A percentile compares a stretch with the other conserved stretches of the same genome.
phyloP scores from a whole-genome alignment of 2,329 filamentous ascomycete genomes.

The Colletotrichum tanaceti region DNA sequence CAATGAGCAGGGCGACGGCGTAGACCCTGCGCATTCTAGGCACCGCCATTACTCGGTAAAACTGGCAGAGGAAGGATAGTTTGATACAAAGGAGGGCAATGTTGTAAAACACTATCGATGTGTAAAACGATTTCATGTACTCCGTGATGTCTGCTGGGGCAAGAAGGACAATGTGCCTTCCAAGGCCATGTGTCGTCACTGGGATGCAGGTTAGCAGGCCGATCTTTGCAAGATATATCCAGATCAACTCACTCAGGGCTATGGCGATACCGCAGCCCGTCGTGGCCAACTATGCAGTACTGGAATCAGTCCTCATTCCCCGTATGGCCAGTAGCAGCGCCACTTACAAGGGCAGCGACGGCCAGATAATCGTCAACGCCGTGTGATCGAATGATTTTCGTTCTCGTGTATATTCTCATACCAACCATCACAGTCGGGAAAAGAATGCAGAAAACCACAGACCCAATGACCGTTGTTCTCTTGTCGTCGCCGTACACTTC shows the following conservation, averaged over 20 bases:
- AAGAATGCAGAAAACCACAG: constrained; percentile 41
- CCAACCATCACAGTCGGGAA: constrained; percentile 41
- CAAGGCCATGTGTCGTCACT: constrained; percentile 41
- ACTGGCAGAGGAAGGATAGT: constrained; percentile 52
- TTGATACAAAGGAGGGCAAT: constrained; percentile 48
- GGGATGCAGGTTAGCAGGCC: background rate
- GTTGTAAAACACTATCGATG: constrained; percentile 50
- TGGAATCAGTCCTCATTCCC: background rate
- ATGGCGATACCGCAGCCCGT: constrained; percentile 27
- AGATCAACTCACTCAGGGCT: constrained; percentile 12
- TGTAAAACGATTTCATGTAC: constrained; percentile 46
- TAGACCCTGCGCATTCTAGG: constrained; percentile 45
- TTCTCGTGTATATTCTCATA: constrained; percentile 44
- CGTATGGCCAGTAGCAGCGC: background rate
- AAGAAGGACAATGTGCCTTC: constrained; percentile 35
- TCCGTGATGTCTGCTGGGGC: constrained; percentile 4
- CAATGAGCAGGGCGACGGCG: constrained; percentile 44
- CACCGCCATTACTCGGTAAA: constrained; percentile 50
- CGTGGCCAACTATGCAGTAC: constrained; percentile 18
- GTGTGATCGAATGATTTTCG: constrained; percentile 43
- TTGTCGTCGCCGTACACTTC: constrained; percentile 28
- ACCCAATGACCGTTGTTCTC: constrained; percentile 37
- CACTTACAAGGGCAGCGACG: constrained; percentile 44
- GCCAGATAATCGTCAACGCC: constrained; percentile 46
- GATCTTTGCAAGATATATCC: background rate